These are phyloP conservation scores for Chionographis japonica DNA, from an alignment of 106 monocot species.

Conservation along the genomic window DNA sequence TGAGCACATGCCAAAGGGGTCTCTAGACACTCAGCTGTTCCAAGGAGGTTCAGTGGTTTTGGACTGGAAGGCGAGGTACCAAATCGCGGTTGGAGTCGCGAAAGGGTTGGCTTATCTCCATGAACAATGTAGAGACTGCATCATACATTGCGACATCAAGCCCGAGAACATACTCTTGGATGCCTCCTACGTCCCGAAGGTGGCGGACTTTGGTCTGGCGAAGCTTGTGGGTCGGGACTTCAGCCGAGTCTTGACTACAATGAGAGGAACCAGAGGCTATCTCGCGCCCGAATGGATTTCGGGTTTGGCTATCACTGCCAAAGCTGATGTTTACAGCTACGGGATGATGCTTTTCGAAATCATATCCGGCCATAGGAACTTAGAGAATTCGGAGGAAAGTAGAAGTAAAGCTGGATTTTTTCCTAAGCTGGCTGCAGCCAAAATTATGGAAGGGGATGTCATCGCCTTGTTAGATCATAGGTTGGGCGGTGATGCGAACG, in stretches of 20 bases:
- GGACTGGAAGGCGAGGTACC: conserved; percentile 26
- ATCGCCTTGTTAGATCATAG: conserved; percentile 19
- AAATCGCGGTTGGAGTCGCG: conserved; percentile 31
- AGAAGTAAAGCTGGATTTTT: conserved; percentile 4
- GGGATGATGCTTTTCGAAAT: conserved; percentile 45
- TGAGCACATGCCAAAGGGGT: conserved; percentile 34
- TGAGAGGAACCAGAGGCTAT: conserved; percentile 35
- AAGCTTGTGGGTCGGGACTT: conserved; percentile 37
- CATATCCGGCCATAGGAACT: conserved; percentile 28
- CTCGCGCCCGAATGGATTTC: conserved; percentile 44
- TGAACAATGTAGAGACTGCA: conserved; percentile 34
- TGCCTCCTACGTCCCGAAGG: conserved; percentile 22
- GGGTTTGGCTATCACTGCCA: conserved; percentile 25
- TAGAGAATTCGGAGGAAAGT: neutral
- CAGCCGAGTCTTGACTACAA: conserved; percentile 36
- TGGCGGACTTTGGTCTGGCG: conserved; percentile 37
- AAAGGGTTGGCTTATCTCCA: conserved; percentile 37
- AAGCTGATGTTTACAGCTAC: conserved; percentile 43
- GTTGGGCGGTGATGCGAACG: conserved; percentile 9
- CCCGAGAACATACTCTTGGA: conserved; percentile 42
- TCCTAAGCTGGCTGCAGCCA: conserved; percentile 14
- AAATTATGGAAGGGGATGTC: conserved; percentile 24
- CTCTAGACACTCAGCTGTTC: conserved; percentile 19
- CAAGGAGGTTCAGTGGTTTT: neutral
- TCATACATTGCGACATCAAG: conserved; percentile 44